Percentiles rank a stretch among this genome's conserved stretches.
Evolutionary conservation across 768 basidiomycete species (phyloP).

Genomic region (Tricholoma terreum): DNA sequence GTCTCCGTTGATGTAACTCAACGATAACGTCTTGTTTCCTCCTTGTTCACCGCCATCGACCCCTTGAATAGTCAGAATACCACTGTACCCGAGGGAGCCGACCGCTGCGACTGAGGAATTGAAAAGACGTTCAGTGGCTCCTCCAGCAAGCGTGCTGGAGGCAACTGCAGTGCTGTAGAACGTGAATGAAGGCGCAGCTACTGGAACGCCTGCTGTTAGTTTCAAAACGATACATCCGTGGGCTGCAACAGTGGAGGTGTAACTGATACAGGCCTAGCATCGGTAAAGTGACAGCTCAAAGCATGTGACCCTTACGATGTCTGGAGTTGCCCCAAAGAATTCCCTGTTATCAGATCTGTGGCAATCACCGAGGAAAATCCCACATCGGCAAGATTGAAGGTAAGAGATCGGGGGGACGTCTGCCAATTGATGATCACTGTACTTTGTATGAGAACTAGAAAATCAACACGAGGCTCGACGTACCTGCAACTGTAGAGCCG

Average conservation of each 20-base stretch:
- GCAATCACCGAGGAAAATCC: conserved; percentile 40
- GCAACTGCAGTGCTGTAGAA: conserved; percentile 36
- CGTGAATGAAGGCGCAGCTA: conserved; percentile 27
- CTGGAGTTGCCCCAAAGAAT: conserved; percentile 32
- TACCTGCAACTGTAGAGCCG: conserved; percentile 45
- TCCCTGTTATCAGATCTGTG: conserved; percentile 38
- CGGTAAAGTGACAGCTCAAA: background rate
- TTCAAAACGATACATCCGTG: conserved; percentile 37
- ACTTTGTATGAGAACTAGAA: background rate
- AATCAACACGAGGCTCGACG: conserved; percentile 6
- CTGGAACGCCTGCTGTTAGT: conserved; percentile 26
- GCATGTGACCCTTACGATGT: conserved; percentile 28
- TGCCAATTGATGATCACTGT: conserved; percentile 48
- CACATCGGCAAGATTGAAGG: conserved; percentile 40
- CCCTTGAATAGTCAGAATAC: conserved; percentile 39
- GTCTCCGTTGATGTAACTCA: conserved; percentile 50
- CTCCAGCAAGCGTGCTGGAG: conserved; percentile 32
- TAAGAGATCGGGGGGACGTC: conserved; percentile 34
- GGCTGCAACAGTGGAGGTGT: conserved; percentile 32
- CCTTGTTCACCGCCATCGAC: conserved; percentile 43
- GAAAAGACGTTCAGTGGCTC: conserved; percentile 33
- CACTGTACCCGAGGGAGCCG: conserved; percentile 41
- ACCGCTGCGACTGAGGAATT: conserved; percentile 36
- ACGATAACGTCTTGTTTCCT: conserved; percentile 40
- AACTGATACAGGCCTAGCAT: conserved; percentile 20